These are phyloP conservation scores for Colletotrichum tropicale DNA, from an alignment of 2,329 filamentous ascomycete species.

Conservation along the genomic window DNA sequence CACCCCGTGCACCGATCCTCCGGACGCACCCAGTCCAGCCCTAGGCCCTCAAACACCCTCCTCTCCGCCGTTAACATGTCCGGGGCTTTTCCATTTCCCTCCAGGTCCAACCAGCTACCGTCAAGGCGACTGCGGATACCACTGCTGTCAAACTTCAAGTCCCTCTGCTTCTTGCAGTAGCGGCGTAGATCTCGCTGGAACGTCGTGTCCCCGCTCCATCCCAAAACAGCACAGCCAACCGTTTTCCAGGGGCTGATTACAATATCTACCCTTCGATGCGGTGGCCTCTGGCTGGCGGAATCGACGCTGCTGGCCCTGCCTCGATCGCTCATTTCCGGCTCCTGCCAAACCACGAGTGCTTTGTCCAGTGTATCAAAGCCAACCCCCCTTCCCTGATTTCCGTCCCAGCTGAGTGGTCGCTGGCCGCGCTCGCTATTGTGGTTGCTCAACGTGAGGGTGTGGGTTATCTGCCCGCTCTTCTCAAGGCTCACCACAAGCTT, in stretches of 20 bases:
- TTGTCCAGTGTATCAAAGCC: slow-evolving; percentile 93
- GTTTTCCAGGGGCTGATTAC: slow-evolving; percentile 90
- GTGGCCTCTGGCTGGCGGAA: slow-evolving; percentile 24
- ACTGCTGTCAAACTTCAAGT: slow-evolving; percentile 90
- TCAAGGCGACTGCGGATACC: slow-evolving; percentile 73
- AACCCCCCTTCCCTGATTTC: slow-evolving; percentile 43
- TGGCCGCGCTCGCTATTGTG: slow-evolving; percentile 78
- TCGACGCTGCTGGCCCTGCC: neutral
- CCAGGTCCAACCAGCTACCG: slow-evolving; percentile 74
- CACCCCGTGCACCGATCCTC: slow-evolving; percentile 71
- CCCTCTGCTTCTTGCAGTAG: slow-evolving; percentile 75
- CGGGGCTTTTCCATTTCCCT: slow-evolving; percentile 61
- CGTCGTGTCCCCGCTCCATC: slow-evolving; percentile 88
- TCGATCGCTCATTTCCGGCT: slow-evolving; percentile 48
- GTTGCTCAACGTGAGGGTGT: slow-evolving; percentile 75
- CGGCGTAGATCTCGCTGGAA: slow-evolving; percentile 86
- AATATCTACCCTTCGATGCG: slow-evolving; percentile 88
- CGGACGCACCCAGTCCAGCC: slow-evolving; percentile 69
- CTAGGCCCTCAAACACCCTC: slow-evolving; percentile 79
- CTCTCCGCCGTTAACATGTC: slow-evolving; percentile 77
- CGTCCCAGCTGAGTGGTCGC: slow-evolving; percentile 57
- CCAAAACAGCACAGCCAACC: slow-evolving; percentile 83
- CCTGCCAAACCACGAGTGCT: slow-evolving; percentile 90
- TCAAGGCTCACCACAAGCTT: slow-evolving; percentile 77
- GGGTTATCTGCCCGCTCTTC: slow-evolving; percentile 73